These are phyloP conservation scores for Fragaria nilgerrensis DNA, from an alignment of 306 rosid species.

Conservation along the genomic window DNA sequence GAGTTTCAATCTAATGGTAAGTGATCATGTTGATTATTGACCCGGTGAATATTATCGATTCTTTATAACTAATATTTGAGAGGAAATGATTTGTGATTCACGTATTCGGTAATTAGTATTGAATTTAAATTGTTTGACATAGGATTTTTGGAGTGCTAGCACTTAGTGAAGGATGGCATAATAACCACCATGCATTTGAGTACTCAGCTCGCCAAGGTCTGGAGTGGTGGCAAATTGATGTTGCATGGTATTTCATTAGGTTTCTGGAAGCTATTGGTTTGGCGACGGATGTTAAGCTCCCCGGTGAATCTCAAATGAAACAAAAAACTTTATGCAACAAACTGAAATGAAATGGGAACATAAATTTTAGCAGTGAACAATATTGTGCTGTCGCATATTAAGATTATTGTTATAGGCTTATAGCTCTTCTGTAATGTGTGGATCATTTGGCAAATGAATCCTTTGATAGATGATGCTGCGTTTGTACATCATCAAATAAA, in stretches of 20 bases:
- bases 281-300: constrained; percentile 68
- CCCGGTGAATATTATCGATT: background rate
- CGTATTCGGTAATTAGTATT: background rate
- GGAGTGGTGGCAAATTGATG: constrained; percentile 88
- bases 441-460: too few relatives aligned
- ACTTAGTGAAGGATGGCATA: constrained; percentile 97
- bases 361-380: background rate
- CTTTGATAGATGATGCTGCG: background rate
- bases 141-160: constrained; percentile 75
- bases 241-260: constrained; percentile 67
- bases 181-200: constrained; percentile 90
- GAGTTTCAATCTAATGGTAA: too few relatives aligned
- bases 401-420: background rate
- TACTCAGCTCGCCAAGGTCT: constrained; percentile 81
- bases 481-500: too few relatives aligned
- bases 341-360: background rate
- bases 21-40: too few relatives aligned
- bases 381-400: background rate
- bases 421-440: background rate
- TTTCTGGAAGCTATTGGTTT: constrained; percentile 65
- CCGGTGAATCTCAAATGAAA: constrained; percentile 53
- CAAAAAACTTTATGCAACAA: constrained; percentile 19
- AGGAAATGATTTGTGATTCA: too few relatives aligned
- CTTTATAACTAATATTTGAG: too few relatives aligned
- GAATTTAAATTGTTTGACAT: background rate